Evolutionary conservation across 108 stramenopile genomes (phyloP).

Genomic region (Epipyxis sp.): DNA sequence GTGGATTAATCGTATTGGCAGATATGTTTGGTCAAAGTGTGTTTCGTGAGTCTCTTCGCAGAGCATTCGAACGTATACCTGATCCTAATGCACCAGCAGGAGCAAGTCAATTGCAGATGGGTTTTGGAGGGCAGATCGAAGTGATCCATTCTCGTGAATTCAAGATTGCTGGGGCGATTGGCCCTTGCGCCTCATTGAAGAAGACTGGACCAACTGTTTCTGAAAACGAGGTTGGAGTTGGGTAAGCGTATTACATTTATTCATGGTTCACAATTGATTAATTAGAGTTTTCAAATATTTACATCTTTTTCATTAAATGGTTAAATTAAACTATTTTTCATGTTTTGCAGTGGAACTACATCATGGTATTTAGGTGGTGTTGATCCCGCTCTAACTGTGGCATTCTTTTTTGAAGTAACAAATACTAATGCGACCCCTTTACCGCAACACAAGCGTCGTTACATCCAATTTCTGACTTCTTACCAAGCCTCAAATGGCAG

Average conservation of each 20-base stretch:
- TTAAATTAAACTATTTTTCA: too few relatives aligned
- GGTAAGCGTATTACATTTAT: too few relatives aligned
- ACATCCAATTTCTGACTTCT: slow-evolving; percentile 92
- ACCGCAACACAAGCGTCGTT: slow-evolving; percentile 63
- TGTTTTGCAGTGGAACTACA: slow-evolving; percentile 93
- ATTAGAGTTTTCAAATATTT: too few relatives aligned
- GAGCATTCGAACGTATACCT: slow-evolving; percentile 77
- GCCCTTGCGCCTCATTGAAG: slow-evolving; percentile 75
- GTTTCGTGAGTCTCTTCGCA: slow-evolving; percentile 92
- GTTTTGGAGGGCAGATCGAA: slow-evolving; percentile 79
- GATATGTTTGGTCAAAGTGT: slow-evolving; percentile 91
- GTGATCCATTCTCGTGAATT: slow-evolving; percentile 86
- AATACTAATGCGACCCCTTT: slow-evolving; percentile 47
- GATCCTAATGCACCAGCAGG: slow-evolving; percentile 60
- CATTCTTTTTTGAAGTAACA: slow-evolving; percentile 94
- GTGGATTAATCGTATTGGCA: slow-evolving; percentile 91
- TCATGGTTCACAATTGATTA: too few relatives aligned
- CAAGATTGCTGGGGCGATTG: slow-evolving; percentile 75
- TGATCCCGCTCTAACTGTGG: slow-evolving; percentile 89
- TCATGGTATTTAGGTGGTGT: slow-evolving; percentile 94
- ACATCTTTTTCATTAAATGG: slow-evolving; percentile 10
- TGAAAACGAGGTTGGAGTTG: slow-evolving; percentile 90
- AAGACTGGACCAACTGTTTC: slow-evolving; percentile 78
- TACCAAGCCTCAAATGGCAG: slow-evolving; percentile 90
- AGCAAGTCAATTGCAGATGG: slow-evolving; percentile 64